Conservation (phyloP, 2,329 filamentous ascomycete genomes). For the Pseudogymnoascus sp. region DNA sequence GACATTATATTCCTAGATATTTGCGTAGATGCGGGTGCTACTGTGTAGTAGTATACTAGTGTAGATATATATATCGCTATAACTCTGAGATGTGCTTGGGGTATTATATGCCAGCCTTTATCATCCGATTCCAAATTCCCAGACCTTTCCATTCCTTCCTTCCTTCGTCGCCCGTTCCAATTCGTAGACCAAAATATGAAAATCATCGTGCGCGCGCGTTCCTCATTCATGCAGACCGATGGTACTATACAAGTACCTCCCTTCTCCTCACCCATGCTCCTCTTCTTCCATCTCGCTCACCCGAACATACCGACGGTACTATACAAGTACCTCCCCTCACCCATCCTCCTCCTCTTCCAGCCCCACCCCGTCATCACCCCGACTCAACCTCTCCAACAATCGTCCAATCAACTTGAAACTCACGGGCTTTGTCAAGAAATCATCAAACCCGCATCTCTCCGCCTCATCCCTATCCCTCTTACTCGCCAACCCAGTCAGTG, state of each 20-base stretch:
- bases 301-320: not conserved
- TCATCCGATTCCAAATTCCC: slow-evolving; percentile 87
- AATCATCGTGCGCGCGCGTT: not conserved
- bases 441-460: slow-evolving; percentile 42
- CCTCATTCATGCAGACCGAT: not conserved
- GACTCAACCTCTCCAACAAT: slow-evolving; percentile 4
- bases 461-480: slow-evolving; percentile 39
- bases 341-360: not conserved
- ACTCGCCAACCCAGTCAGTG: slow-evolving; percentile 42
- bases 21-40: not conserved
- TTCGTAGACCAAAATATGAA: not conserved
- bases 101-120: slow-evolving; percentile 1
- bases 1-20: not conserved
- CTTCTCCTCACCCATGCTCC: not conserved
- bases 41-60: not conserved
- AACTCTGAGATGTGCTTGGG: not conserved
- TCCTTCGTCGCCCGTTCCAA: slow-evolving; percentile 32
- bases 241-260: not conserved
- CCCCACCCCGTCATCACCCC: not conserved
- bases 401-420: slow-evolving; percentile 14
- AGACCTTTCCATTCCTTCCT: slow-evolving; percentile 62
- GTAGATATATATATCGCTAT: not conserved
- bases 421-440: slow-evolving; percentile 46
- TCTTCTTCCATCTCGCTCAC: not conserved
- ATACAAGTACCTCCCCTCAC: not conserved